A percentile compares a stretch with the other conserved stretches of the same genome.
phyloP scores from a whole-genome alignment of 441 rosid genomes.

The Pelargonium cotyledonis region DNA sequence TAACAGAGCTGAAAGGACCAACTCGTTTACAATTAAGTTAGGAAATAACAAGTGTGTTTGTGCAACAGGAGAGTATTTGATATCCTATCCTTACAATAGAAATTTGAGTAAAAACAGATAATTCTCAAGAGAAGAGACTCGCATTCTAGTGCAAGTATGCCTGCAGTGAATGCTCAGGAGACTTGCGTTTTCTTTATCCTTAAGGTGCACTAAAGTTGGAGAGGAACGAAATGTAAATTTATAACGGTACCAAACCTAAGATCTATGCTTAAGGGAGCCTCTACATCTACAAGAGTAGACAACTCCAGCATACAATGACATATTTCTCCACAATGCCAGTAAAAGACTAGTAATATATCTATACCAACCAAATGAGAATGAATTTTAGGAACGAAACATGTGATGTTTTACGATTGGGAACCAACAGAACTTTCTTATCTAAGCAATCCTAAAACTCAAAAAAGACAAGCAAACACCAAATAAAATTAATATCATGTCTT shows the following conservation, averaged over 20 bases:
- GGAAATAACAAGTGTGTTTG: too few relatives aligned
- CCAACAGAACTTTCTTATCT: background rate
- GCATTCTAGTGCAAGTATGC: background rate
- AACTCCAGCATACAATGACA: background rate
- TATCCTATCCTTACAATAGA: too few relatives aligned
- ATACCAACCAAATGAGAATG: background rate
- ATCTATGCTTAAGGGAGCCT: background rate
- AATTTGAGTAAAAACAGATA: too few relatives aligned
- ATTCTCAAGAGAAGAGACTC: background rate
- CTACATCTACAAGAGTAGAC: background rate
- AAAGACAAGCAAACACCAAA: background rate
- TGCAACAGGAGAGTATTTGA: too few relatives aligned
- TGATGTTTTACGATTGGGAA: background rate
- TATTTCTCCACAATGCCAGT: background rate
- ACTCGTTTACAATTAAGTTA: too few relatives aligned
- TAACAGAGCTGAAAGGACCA: background rate
- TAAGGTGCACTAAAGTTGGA: background rate
- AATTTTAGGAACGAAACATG: too few relatives aligned
- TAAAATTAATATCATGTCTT: background rate
- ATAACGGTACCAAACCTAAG: background rate
- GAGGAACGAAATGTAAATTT: background rate
- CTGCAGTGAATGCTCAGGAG: background rate
- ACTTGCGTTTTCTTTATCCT: background rate
- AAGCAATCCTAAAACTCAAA: background rate
- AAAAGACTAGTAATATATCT: background rate